Conservation (phyloP, 371 early-diverging fungal species). For the Mucor lusitanicus region DNA sequence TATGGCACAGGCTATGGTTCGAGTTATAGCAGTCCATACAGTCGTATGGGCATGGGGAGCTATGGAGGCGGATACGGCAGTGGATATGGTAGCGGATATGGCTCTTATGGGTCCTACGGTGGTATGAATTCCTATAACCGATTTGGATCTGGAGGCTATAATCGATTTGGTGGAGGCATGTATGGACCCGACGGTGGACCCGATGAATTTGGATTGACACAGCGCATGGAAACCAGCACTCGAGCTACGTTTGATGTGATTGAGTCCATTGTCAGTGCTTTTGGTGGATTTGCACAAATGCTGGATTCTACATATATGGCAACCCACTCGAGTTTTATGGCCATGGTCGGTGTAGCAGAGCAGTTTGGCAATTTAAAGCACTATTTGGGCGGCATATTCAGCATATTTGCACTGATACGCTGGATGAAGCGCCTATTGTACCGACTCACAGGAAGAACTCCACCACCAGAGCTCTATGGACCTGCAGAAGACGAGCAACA, state of each 20-base stretch:
- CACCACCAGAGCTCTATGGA: conserved; percentile 65
- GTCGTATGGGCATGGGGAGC: conserved; percentile 11
- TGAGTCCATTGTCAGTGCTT: conserved; percentile 89
- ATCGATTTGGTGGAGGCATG: conserved; percentile 45
- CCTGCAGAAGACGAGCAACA: conserved; percentile 37
- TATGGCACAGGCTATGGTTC: conserved; percentile 20
- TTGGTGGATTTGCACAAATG: conserved; percentile 97
- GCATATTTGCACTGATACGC: conserved; percentile 72
- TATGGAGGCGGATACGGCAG: conserved; percentile 1
- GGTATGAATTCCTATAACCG: conserved; percentile 23
- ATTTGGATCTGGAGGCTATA: conserved; percentile 32
- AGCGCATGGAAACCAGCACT: conserved; percentile 83
- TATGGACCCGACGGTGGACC: conserved; percentile 61
- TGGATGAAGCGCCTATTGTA: conserved; percentile 63
- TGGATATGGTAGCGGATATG: conserved; percentile 13
- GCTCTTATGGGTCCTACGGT: conserved; percentile 30
- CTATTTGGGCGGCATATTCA: conserved; percentile 82
- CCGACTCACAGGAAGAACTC: conserved; percentile 62
- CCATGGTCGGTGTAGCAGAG: conserved; percentile 95
- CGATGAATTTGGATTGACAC: conserved; percentile 66
- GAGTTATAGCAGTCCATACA: conserved; percentile 30
- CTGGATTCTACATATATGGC: conserved; percentile 95
- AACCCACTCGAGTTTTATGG: conserved; percentile 96
- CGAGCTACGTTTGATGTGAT: conserved; percentile 89
- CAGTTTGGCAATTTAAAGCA: conserved; percentile 87